Percentiles rank a stretch among this genome's conserved stretches.
phyloP scores from a whole-genome alignment of 106 monocot genomes.

The Amphibolis antarctica region DNA sequence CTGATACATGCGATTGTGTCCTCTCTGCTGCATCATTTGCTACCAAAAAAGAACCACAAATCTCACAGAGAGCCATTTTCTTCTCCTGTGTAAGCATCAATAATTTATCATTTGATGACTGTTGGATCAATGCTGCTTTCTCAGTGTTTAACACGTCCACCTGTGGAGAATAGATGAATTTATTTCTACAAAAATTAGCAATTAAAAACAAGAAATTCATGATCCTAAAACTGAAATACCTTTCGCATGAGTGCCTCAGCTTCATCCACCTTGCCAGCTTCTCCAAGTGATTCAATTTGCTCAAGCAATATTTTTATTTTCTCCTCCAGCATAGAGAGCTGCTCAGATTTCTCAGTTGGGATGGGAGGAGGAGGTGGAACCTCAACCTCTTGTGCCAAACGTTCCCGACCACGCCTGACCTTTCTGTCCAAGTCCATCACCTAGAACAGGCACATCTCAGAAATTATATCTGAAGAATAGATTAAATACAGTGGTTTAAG shows the following conservation, averaged over 20 bases:
- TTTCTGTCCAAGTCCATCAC: constrained; percentile 92
- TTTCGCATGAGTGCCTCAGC: constrained; percentile 97
- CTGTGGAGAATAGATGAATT: constrained; percentile 20
- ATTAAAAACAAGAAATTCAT: neutral
- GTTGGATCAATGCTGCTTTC: constrained; percentile 53
- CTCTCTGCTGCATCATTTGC: constrained; percentile 97
- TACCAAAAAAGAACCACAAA: constrained; percentile 90
- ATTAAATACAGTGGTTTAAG: neutral
- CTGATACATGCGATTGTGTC: constrained; percentile 89
- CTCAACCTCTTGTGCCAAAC: constrained; percentile 73
- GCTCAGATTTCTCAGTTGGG: constrained; percentile 62
- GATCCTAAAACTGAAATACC: constrained; percentile 20
- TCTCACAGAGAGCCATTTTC: constrained; percentile 99
- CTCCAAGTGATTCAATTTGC: constrained; percentile 87
- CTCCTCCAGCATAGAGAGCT: constrained; percentile 63
- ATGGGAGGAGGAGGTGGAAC: constrained; percentile 30
- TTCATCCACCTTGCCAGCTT: constrained; percentile 96
- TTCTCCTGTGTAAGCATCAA: constrained; percentile 81
- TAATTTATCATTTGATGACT: constrained; percentile 47
- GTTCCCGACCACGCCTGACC: constrained; percentile 77
- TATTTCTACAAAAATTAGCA: neutral
- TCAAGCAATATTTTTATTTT: constrained; percentile 88
- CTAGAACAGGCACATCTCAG: constrained; percentile 26
- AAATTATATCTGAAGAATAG: neutral
- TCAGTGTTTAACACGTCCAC: constrained; percentile 84